Evolutionary conservation across 441 rosid genomes (phyloP).

Genomic region (Gossypium gossypioides): DNA sequence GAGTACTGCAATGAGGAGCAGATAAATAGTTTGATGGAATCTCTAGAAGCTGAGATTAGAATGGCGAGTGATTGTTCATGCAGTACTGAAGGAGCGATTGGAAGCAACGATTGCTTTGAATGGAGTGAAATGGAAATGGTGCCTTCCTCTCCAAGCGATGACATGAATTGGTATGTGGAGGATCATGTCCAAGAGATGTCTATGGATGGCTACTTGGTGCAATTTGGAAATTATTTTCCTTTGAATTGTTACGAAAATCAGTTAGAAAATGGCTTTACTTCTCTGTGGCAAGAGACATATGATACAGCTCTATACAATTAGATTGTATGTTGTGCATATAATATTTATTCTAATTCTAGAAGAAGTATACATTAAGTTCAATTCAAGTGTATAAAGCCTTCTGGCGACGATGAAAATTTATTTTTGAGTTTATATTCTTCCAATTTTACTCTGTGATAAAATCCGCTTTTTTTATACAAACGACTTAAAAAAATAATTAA

Average conservation of each 20-base stretch:
- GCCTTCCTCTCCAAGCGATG: not conserved
- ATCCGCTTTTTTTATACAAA: not conserved
- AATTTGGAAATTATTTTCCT: conserved; percentile 25
- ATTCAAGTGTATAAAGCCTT: not conserved
- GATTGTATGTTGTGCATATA: not conserved
- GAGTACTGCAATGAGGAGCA: conserved; percentile 20
- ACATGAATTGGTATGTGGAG: not conserved
- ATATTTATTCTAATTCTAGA: not conserved
- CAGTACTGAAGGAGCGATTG: not conserved
- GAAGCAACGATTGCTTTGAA: not conserved
- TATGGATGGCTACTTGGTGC: conserved; percentile 23
- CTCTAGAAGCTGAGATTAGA: conserved; percentile 29
- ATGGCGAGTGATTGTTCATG: not conserved
- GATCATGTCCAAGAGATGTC: not conserved
- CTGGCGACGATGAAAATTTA: not conserved
- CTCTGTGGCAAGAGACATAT: conserved; percentile 31
- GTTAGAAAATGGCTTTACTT: conserved; percentile 13
- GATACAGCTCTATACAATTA: conserved; percentile 20
- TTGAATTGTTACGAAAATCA: conserved; percentile 22
- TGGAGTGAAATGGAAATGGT: not conserved
- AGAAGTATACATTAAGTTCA: not conserved
- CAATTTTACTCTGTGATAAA: not conserved
- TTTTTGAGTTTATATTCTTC: not conserved
- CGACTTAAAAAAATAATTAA: too few relatives aligned
- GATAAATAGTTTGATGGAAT: conserved; percentile 20